Evolutionary conservation across 164 flowering plant species (phyloP), one percentile per base, ranked within the genome.

Genomic region (Paratinospora sagittata): DNA sequence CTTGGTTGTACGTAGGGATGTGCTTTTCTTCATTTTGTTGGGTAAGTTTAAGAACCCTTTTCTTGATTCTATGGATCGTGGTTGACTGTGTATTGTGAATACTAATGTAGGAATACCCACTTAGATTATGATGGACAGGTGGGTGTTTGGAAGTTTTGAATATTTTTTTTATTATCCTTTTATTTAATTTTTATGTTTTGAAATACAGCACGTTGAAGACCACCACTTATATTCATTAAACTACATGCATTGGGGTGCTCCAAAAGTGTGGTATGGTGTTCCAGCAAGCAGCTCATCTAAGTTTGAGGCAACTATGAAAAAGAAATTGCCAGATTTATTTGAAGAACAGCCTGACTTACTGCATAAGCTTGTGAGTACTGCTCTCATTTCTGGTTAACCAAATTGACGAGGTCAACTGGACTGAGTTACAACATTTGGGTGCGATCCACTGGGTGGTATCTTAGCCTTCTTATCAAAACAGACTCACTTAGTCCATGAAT

Each of bases 311-410:
- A 86, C 89, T 27, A 93, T 96, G 99, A 85, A 82, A 73, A 93
- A 90, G 80, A 87, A 88, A 86, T 83, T 96, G 70, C 98, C 95
- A 14, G 91, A 90, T 67, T 89, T 96, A 66, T 96, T 96, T 79
- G 89, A 87, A 70, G 97, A 96, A 72, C 97, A 96, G 71, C 99
- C 99, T n/a, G 97, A 96, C 82, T 82, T 96, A 78, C 97, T 96
- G 74, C 97, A 96, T 84, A 93, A 96, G 85, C 85, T 96, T 85
- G 99, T 93, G 71, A 82, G 90, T 81, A 24, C 24, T 63, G 26
- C 27, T 66, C 3, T 30, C 34, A 30, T 30, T 30, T 30, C 34
- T 30, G 34, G 34, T 30, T 30, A 30, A 30, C 34, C 34, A 30
- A 30, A 30, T 30, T 30, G 34, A 30, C 34, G 34, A 30, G 34